Conservation (phyloP, 352 stramenopile species). For the Peronospora belbahrii region DNA sequence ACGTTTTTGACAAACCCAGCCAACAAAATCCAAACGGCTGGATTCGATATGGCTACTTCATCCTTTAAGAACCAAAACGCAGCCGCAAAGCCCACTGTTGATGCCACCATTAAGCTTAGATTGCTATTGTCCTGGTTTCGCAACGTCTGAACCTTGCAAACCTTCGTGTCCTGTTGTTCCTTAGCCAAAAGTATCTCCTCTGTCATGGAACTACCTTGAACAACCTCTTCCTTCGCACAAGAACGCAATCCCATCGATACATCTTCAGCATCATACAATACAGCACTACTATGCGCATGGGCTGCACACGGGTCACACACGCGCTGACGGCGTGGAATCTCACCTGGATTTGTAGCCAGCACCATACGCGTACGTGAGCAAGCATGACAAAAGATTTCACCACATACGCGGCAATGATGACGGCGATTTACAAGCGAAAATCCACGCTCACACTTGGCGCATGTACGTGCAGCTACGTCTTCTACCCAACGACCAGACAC, state of each 20-base stretch:
- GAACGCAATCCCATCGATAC: conserved; percentile 22
- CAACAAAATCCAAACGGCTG: conserved; percentile 69
- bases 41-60: conserved; percentile 62
- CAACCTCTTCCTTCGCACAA: conserved; percentile 26
- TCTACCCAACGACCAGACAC: conserved; percentile 67
- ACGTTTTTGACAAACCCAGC: conserved; percentile 67
- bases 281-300: conserved; percentile 54
- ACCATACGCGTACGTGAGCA: conserved; percentile 78
- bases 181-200: conserved; percentile 18
- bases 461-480: conserved; percentile 41
- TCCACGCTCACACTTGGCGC: conserved; percentile 54
- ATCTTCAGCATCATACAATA: conserved; percentile 54
- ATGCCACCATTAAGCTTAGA: conserved; percentile 40
- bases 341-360: conserved; percentile 53
- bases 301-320: conserved; percentile 63
- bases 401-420: conserved; percentile 78
- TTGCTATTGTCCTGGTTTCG: conserved; percentile 20
- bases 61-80: conserved; percentile 80
- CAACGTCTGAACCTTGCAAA: not conserved
- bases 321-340: conserved; percentile 61
- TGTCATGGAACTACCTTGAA: conserved; percentile 15
- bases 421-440: conserved; percentile 74
- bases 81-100: conserved; percentile 46
- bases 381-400: conserved; percentile 75
- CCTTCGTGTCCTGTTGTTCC: not conserved